Percentiles rank a stretch among this genome's conserved stretches.
phyloP scores from a whole-genome alignment of 2,329 filamentous ascomycete species.

The Huntiella moniliformis region DNA sequence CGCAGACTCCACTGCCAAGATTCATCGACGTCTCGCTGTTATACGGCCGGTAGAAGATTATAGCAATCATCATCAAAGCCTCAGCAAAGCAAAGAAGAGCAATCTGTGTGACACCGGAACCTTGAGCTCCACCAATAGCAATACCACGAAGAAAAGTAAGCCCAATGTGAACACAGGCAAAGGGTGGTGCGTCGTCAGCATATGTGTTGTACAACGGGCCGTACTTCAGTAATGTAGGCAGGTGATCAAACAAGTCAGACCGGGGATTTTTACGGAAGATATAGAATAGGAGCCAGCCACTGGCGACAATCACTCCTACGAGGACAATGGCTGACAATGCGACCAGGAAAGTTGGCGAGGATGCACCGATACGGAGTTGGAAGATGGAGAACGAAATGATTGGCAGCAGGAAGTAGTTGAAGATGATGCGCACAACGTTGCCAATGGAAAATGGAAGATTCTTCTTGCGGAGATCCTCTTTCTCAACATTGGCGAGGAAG shows the following conservation, averaged over 20 bases:
- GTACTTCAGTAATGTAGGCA: slow-evolving; percentile 74
- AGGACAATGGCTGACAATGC: slow-evolving; percentile 60
- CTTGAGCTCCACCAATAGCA: slow-evolving; percentile 80
- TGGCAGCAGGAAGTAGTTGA: slow-evolving; percentile 83
- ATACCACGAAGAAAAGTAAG: slow-evolving; percentile 74
- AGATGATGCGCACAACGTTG: slow-evolving; percentile 66
- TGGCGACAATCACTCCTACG: slow-evolving; percentile 51
- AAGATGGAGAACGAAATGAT: slow-evolving; percentile 76
- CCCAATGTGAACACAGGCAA: slow-evolving; percentile 70
- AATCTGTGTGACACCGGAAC: slow-evolving; percentile 81
- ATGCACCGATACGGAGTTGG: slow-evolving; percentile 59
- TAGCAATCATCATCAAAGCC: slow-evolving; percentile 68
- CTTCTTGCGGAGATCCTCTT: slow-evolving; percentile 79
- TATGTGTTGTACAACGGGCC: slow-evolving; percentile 96
- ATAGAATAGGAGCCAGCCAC: slow-evolving; percentile 60
- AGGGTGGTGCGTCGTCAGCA: slow-evolving; percentile 78
- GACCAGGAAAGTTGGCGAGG: slow-evolving; percentile 52
- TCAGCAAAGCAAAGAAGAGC: slow-evolving; percentile 87
- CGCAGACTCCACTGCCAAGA: slow-evolving; percentile 75
- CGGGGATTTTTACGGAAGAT: slow-evolving; percentile 68
- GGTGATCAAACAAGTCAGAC: slow-evolving; percentile 78
- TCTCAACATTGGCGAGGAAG: slow-evolving; percentile 47
- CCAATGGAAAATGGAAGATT: slow-evolving; percentile 75
- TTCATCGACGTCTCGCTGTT: slow-evolving; percentile 93
- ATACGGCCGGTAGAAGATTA: slow-evolving; percentile 82